Evolutionary conservation across 305 asterid species (phyloP).

Genomic region (Withania somnifera): DNA sequence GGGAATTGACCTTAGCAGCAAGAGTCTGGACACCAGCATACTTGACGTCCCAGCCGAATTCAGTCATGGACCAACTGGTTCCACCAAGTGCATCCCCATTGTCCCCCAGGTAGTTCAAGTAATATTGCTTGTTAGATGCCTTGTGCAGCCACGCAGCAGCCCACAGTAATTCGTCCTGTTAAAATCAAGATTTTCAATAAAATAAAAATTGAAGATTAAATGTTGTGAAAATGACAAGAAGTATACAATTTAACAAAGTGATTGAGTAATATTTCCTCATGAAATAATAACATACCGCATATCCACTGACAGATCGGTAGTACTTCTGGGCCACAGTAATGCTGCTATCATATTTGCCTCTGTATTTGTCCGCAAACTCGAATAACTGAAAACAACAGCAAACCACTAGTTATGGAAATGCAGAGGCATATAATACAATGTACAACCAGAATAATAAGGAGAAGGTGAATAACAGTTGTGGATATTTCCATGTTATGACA

Average conservation of each 20-base stretch:
- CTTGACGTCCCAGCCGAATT: constrained; percentile 23
- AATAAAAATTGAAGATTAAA: neutral
- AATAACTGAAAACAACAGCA: constrained; percentile 45
- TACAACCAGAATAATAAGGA: neutral
- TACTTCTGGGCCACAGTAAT: constrained; percentile 59
- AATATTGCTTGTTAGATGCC: constrained; percentile 12
- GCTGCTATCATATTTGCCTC: constrained; percentile 73
- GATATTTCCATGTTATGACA: neutral
- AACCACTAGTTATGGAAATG: neutral
- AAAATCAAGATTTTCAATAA: neutral
- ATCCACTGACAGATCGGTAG: constrained; percentile 78
- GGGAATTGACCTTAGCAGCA: constrained; percentile 9
- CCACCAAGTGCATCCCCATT: constrained; percentile 21
- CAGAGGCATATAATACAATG: neutral
- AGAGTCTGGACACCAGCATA: constrained; percentile 24
- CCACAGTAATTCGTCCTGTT: constrained; percentile 20
- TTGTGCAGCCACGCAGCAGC: constrained; percentile 20
- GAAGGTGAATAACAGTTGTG: neutral
- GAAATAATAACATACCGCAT: constrained; percentile 41
- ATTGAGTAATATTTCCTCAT: neutral
- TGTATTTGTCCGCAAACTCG: constrained; percentile 75
- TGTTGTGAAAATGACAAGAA: neutral
- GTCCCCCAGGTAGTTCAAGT: constrained; percentile 12
- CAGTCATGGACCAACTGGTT: constrained; percentile 16
- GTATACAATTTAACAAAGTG: neutral